Conservation (phyloP, 2,329 filamentous ascomycete species). For the Emmonsiellopsis sp. region DNA sequence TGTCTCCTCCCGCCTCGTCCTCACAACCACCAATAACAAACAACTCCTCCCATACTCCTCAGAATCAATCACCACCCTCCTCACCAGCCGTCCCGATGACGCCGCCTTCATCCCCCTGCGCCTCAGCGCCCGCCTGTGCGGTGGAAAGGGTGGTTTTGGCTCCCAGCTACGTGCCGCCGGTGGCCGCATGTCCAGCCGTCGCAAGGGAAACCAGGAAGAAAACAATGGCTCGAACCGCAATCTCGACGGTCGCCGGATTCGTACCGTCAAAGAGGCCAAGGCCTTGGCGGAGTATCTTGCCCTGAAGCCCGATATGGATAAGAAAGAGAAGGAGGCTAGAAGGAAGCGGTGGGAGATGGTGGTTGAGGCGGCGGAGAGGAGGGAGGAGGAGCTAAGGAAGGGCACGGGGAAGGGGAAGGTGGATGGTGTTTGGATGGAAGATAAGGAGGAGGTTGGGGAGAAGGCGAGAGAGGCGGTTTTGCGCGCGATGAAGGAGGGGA, state of each 20-base stretch:
- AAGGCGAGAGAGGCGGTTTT: slow-evolving; percentile 70
- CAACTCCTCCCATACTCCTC: slow-evolving; percentile 50
- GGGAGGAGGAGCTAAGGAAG: slow-evolving; percentile 71
- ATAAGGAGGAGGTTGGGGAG: slow-evolving; percentile 82
- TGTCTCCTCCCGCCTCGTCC: slow-evolving; percentile 50
- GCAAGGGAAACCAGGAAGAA: slow-evolving; percentile 73
- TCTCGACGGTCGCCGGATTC: slow-evolving; percentile 76
- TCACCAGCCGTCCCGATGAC: slow-evolving; percentile 35
- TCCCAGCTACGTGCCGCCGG: slow-evolving; percentile 94
- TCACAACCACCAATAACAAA: slow-evolving; percentile 75
- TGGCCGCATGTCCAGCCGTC: slow-evolving; percentile 94
- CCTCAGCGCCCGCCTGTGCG: slow-evolving; percentile 67
- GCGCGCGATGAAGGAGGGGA: slow-evolving; percentile 57
- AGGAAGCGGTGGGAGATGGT: slow-evolving; percentile 77
- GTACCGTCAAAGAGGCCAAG: slow-evolving; percentile 92
- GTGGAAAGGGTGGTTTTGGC: slow-evolving; percentile 96
- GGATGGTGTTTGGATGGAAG: slow-evolving; percentile 89
- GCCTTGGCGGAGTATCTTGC: slow-evolving; percentile 88
- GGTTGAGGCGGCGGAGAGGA: slow-evolving; percentile 71
- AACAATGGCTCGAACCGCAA: slow-evolving; percentile 88
- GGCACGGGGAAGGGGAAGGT: slow-evolving; percentile 54
- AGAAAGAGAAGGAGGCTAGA: slow-evolving; percentile 80
- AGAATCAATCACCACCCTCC: slow-evolving; percentile 50
- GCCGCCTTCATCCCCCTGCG: slow-evolving; percentile 72
- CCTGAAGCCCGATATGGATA: slow-evolving; percentile 95